Evolutionary conservation across 345 rosid species (phyloP).

Genomic region (Physaria fendleri): DNA sequence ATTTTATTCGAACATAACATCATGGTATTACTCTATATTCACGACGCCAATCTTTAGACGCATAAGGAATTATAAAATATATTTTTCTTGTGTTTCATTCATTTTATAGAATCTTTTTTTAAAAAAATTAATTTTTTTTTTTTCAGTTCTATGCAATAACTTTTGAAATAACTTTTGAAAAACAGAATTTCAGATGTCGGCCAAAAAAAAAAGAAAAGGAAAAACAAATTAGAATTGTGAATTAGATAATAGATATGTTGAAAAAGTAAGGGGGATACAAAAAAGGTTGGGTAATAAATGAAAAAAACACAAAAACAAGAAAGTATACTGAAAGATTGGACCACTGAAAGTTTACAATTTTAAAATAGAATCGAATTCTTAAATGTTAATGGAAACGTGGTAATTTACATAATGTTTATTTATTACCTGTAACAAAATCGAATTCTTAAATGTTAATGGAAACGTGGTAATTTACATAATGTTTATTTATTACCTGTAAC

Average conservation of each 20-base stretch:
- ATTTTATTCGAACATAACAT: background rate
- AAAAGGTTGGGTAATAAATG: too few species aligned
- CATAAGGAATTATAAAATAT: background rate
- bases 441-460: background rate
- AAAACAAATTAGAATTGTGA: too few species aligned
- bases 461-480: too few species aligned
- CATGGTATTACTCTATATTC: background rate
- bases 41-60: background rate
- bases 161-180: background rate
- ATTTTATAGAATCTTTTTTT: too few species aligned
- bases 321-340: background rate
- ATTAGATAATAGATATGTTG: background rate
- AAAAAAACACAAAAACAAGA: too few species aligned
- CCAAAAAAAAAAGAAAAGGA: background rate
- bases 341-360: background rate
- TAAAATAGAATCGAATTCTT: background rate
- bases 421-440: too few species aligned
- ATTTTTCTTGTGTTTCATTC: background rate
- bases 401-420: too few species aligned
- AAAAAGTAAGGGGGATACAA: background rate
- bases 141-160: too few species aligned
- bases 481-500: constrained; percentile 9
- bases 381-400: constrained; percentile 5
- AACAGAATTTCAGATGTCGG: background rate
- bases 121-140: too few species aligned